Conservation (phyloP, 352 stramenopile genomes). For the Phytopythium helicoides region DNA sequence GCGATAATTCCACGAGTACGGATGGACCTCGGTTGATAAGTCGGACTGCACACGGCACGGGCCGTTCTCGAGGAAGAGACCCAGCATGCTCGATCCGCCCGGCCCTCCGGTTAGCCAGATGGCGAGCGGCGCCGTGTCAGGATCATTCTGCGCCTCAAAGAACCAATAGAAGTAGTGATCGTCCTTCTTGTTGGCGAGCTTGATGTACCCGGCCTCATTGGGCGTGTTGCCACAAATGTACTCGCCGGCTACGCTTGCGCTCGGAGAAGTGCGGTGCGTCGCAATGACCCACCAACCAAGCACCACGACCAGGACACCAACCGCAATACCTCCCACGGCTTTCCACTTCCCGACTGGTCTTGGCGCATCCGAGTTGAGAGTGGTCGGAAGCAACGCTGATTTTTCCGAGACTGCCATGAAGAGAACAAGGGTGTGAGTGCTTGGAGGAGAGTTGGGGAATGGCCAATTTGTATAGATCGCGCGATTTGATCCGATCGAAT, state of each 20-base stretch:
- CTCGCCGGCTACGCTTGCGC: neutral
- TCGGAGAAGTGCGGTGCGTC: neutral
- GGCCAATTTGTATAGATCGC: too few species aligned
- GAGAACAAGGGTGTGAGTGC: neutral
- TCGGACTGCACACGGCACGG: constrained; percentile 26
- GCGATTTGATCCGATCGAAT: too few species aligned
- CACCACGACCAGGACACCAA: neutral
- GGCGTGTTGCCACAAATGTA: constrained; percentile 1
- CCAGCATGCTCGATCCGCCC: too few species aligned
- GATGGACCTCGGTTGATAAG: constrained; percentile 29
- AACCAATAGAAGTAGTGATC: constrained; percentile 63
- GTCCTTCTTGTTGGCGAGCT: constrained; percentile 38
- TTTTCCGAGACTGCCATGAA: neutral
- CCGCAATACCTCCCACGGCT: neutral
- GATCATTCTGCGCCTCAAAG: too few species aligned
- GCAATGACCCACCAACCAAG: constrained; percentile 1
- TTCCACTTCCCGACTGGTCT: neutral
- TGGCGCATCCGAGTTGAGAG: neutral
- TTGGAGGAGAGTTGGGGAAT: neutral
- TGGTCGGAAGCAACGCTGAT: neutral
- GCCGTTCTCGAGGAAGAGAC: too few species aligned
- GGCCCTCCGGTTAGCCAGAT: constrained; percentile 48
- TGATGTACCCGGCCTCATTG: constrained; percentile 30
- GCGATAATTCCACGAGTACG: constrained; percentile 43
- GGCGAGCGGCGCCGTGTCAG: too few species aligned